phyloP scores from a whole-genome alignment of 352 stramenopile genomes.

The Pythium aristosporum region DNA sequence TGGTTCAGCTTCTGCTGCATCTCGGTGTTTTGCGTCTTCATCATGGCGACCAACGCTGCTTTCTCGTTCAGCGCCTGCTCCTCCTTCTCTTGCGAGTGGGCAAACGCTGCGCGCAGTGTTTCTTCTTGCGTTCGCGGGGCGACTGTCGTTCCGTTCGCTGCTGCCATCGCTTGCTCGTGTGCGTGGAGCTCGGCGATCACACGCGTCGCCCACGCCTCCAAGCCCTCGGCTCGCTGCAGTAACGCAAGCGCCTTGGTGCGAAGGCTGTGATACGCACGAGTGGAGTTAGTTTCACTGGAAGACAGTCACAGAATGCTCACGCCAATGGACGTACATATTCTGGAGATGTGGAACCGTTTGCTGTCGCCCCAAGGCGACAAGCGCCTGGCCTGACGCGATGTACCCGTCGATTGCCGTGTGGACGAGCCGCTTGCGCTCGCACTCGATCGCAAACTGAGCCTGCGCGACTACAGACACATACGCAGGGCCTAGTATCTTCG shows the following conservation, averaged over 20 bases:
- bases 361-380: constrained; percentile 62
- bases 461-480: constrained; percentile 63
- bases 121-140: constrained; percentile 22
- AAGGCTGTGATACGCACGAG: constrained; percentile 30
- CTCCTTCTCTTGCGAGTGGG: constrained; percentile 43
- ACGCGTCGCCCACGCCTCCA: constrained; percentile 61
- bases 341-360: constrained; percentile 64
- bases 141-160: not conserved
- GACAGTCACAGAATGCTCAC: not conserved
- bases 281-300: not conserved
- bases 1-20: constrained; percentile 69
- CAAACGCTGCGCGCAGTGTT: constrained; percentile 43
- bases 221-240: constrained; percentile 67
- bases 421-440: constrained; percentile 55
- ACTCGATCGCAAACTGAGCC: constrained; percentile 70
- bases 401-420: constrained; percentile 75
- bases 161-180: not conserved
- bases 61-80: constrained; percentile 49
- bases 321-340: constrained; percentile 43
- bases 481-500: constrained; percentile 46
- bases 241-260: constrained; percentile 77
- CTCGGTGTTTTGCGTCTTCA: constrained; percentile 57
- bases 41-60: constrained; percentile 53
- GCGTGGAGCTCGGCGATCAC: constrained; percentile 34
- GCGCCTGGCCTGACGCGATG: constrained; percentile 60